phyloP scores from a whole-genome alignment of 1,139 yeast genomes.

The Blastobotrys raffinosifermentans region DNA sequence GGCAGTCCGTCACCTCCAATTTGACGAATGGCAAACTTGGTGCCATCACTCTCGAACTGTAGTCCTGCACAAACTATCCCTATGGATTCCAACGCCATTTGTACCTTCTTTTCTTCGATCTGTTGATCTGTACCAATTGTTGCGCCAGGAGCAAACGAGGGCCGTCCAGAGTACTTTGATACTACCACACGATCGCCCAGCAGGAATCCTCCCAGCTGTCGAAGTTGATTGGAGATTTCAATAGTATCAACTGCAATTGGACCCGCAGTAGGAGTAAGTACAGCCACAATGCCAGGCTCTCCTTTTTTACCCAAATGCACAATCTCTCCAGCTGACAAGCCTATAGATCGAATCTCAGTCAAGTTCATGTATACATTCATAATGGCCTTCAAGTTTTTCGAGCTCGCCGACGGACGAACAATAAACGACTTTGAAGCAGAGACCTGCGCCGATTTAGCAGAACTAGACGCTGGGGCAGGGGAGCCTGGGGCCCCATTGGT shows the following conservation, averaged over 20 bases:
- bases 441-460: conserved; percentile 3
- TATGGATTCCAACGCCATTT: conserved; percentile 21
- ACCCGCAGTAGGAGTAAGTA: conserved; percentile 22
- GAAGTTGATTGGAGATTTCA: conserved; percentile 43
- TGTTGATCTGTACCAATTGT: conserved; percentile 6
- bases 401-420: conserved; percentile 51
- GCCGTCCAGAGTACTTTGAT: conserved; percentile 31
- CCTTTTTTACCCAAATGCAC: conserved; percentile 48
- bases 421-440: conserved; percentile 30
- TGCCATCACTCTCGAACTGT: conserved; percentile 21
- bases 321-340: conserved; percentile 49
- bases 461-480: conserved; percentile 8
- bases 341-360: conserved; percentile 48
- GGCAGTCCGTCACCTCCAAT: conserved; percentile 32
- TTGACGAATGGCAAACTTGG: conserved; percentile 27
- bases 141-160: neutral
- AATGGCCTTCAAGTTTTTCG: conserved; percentile 28
- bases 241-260: conserved; percentile 41
- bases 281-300: conserved; percentile 20
- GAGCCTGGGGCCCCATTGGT: conserved; percentile 6
- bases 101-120: conserved; percentile 16
- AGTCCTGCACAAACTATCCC: conserved; percentile 20
- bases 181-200: conserved; percentile 69
- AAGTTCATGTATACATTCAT: conserved; percentile 46
- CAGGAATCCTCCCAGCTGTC: conserved; percentile 52